Percentiles rank a stretch among this genome's conserved stretches.
These are phyloP conservation scores for Beta lomatogona DNA, from an alignment of 179 eudicot genomes.

Conservation along the genomic window DNA sequence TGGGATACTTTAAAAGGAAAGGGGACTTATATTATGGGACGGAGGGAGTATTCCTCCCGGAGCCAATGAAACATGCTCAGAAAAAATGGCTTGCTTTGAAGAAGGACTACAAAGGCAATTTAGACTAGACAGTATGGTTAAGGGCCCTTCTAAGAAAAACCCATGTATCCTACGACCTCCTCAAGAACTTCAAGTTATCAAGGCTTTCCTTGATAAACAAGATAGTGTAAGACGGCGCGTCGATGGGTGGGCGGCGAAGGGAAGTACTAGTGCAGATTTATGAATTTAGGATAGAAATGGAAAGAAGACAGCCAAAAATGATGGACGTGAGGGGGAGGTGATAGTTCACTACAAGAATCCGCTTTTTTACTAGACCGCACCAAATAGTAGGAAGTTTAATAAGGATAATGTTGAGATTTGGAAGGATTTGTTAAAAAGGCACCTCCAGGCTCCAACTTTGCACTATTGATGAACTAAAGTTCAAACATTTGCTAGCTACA, in stretches of 20 bases:
- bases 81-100: slow-evolving; percentile 43
- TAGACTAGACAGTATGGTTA: slow-evolving; percentile 45
- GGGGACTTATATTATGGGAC: too few relatives aligned
- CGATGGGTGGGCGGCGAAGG: slow-evolving; percentile 40
- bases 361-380: too few relatives aligned
- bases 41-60: slow-evolving; percentile 42
- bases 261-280: slow-evolving; percentile 14
- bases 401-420: too few relatives aligned
- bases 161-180: slow-evolving; percentile 57
- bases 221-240: slow-evolving; percentile 31
- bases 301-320: background rate
- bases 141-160: slow-evolving; percentile 29
- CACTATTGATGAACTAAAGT: background rate
- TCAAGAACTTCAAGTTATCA: slow-evolving; percentile 31
- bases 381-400: too few relatives aligned
- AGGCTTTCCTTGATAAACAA: slow-evolving; percentile 36
- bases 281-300: background rate
- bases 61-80: slow-evolving; percentile 46
- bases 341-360: background rate
- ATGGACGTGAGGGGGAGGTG: background rate
- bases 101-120: slow-evolving; percentile 40
- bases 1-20: too few relatives aligned
- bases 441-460: background rate
- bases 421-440: background rate
- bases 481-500: too few relatives aligned